Base-by-base conservation (phyloP, 1,284 basidiomycete genomes). In the Moesziomyces sp. region DNA sequence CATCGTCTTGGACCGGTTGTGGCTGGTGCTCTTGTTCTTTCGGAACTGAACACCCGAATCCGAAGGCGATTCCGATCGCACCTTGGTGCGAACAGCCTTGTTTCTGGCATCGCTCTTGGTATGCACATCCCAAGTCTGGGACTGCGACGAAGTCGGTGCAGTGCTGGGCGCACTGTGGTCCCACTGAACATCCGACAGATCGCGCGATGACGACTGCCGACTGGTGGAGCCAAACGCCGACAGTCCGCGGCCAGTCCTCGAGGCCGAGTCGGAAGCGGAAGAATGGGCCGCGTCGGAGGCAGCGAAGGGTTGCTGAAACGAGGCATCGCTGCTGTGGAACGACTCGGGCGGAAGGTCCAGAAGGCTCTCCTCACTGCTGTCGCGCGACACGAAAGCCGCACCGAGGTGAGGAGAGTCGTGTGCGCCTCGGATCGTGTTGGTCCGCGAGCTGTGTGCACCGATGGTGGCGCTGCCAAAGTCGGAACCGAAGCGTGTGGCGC, bases 331-430 rank as follows among this genome's bases (percentile, higher is more conserved):
- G 62, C 71, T 69, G 40, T 74, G 71, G 14, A 57, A 55, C 9
- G 71, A 74, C 46, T 69, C 71, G 11, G 71, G 71, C 7, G 71
- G 71, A 5, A 74, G 65, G 19, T 74, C 71, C 5, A 74, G 24
- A 51, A 74, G 43, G 49, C 65, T 69, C 19, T 74, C 71, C 33
- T 74, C 61, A 46, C 71, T 74, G 54, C 65, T 63, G 46, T 74
- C 71, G 24, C 58, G 57, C 3, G 58, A 61, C 13, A 52, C 52
- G 6, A 61, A 63, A 13, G 56, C 57, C 19, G 65, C 48, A 5
- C 57, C 65, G 7, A 74, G 65, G 8, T 53, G 65, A 8, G 71
- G 65, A n/a, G 65, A 69, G 45, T 64, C 64, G 44, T 58, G 49
- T 35, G 42, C 46, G 46, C 63, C 72, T 44, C 65, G 24, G 5